Percentiles rank a stretch among this genome's conserved stretches.
These are phyloP conservation scores for Solanum paucissectum DNA, from an alignment of 257 asterid species.

Conservation along the genomic window DNA sequence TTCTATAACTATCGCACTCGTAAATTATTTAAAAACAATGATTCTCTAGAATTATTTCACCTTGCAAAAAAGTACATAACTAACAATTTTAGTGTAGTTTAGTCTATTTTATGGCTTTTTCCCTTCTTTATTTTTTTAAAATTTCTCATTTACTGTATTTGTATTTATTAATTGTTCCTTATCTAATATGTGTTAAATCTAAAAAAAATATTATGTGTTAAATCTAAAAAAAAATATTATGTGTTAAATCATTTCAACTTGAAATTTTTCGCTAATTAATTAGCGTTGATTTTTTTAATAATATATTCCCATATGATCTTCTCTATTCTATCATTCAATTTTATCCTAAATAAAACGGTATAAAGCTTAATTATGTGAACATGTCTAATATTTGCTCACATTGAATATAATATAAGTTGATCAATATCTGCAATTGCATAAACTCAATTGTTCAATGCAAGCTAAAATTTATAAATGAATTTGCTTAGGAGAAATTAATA, in stretches of 20 bases:
- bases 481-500: not conserved
- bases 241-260: not conserved
- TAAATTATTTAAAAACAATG: too few species aligned
- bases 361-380: not conserved
- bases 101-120: not conserved
- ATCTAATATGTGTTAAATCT: not conserved
- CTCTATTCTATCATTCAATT: not conserved
- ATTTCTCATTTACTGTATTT: not conserved
- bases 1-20: not conserved
- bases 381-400: not conserved
- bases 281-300: too few species aligned
- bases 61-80: too few species aligned
- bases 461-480: not conserved
- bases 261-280: not conserved
- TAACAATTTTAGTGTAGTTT: too few species aligned
- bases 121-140: rapidly evolving
- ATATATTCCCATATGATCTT: not conserved
- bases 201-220: not conserved
- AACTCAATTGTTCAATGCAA: not conserved
- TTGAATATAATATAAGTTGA: not conserved
- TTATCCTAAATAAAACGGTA: not conserved
- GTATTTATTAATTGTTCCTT: not conserved
- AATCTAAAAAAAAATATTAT: not conserved
- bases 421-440: not conserved
- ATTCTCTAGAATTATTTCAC: too few species aligned